Base-by-base conservation (phyloP, 306 rosid species). In the Acacia crassicarpa region DNA sequence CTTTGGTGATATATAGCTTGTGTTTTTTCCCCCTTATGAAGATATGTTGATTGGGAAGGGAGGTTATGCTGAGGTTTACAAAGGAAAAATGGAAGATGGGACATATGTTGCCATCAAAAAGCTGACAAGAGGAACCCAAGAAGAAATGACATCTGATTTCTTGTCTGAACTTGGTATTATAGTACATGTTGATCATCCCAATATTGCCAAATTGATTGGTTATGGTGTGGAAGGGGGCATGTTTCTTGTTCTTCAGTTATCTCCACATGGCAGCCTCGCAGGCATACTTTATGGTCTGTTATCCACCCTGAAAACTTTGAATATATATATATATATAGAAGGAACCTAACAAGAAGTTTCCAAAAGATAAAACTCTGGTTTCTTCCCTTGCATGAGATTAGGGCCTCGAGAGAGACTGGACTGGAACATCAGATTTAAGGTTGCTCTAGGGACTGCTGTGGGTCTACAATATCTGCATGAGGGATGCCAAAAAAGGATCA, bases 191-290 rank as follows among this genome's bases (percentile, higher is more conserved):
- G 99, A 92, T 81, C 98, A 96, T 80, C 98, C 98, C 30, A 96
- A 96, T 23, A 88, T 96, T 49, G 99, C 98, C 53, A 93, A 88
- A 74, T 85, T 96, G 84, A 93, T 93, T 80, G 99, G 99, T 20
- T 96, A 93, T 81, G 99, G 98, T 67, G 94, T 93, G 83, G 99
- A 96, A 84, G 99, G 98, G 40, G 99, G 99, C 88, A 93, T 96
- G 98, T 97, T 93, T 81, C 96, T 96, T 83, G 97, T 92, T 83
- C 99, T 96, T 85, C 91, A 93, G 56, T 80, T 96, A 82, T 96
- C 99, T 86, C 98, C 98, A 74, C 96, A 90, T 82, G 99, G 99
- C 61, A 92, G 97, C 86, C 85, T 96, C 20, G 83, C 98, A 44
- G 91, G 97, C 61, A 84, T 96, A 77, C 97, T 96, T 73, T 93